Evolutionary conservation across 1,139 yeast genomes (phyloP), one percentile per base, ranked within the genome.

Genomic region (Sporopachydermia cereana): DNA sequence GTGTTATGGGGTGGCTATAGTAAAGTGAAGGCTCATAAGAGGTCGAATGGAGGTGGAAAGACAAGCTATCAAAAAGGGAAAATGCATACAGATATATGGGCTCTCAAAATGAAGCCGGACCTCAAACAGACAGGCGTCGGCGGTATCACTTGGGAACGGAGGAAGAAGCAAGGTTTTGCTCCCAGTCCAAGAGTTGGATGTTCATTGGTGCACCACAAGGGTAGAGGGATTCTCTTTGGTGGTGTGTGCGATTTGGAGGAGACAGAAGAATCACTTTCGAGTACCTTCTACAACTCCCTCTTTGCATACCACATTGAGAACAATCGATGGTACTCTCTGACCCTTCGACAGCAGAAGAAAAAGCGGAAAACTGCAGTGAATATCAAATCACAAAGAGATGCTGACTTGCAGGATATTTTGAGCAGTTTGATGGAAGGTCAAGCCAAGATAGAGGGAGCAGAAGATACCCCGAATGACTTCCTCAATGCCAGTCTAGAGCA

Each of bases 161-260:
- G 95, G 53, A 77, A 84, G 51, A 86, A 84, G 54, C 93, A 86
- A 57, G 95, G 96, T 1, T 82, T 80, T 57, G 86, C 79, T 46
- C 96, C 96, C 2, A 75, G 88, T 3, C 84, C 96, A 21, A 75
- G 98, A 56, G 96, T 85, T n/a, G 98, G 98, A 0, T 84, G 95
- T 58, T 81, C 94, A 2, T 76, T 91, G 77, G 89, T 79, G 2
- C 73, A 74, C 56, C 97, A 91, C 62, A 84, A 88, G 55, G 94
- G 93, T 49, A 77, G 97, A 68, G 97, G 97, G 48, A 75, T 91
- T 16, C 59, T 89, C 59, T 91, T 89, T 66, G 98, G 97, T 39
- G 98, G 98, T 51, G 98, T 91, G 14, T 89, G 76, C 57, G 98
- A 91, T 63, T 84, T 75, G 50, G 96, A 88, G 53, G 98, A 91